Base-by-base conservation (phyloP, 306 rosid genomes). In the Citrullus colocynthis region DNA sequence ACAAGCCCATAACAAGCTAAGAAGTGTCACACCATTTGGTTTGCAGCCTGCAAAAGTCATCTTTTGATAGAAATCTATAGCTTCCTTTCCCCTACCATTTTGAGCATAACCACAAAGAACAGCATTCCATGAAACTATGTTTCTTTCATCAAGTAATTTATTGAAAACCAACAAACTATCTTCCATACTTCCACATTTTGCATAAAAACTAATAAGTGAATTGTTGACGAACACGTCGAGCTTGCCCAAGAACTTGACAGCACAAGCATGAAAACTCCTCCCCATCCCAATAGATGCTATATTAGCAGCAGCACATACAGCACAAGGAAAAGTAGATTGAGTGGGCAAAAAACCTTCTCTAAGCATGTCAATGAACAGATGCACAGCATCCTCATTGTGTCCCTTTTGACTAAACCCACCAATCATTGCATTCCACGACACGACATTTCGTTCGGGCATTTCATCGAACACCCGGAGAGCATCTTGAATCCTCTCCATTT, bases 1-100 rank as follows among this genome's bases (percentile, higher is more conserved):
- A 83, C 98, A 94, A 63, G 98, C 93, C 96, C 89, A 94, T 36
- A 94, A 85, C 78, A 94, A 82, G 62, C 96, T 97, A 49, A 94
- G 90, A 84, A 90, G 60, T 44, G 98, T 87, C 51, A 94, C 86
- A 42, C 54, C 79, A 80, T 90, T 90, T 5, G 93, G 93, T 75
- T 79, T 88, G 81, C 74, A 78, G 32, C 88, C 90, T 12, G 78
- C 66, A 12, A 75, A 74, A 76, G 28, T 37, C 98, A 91, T 91
- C 81, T 78, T 89, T 78, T 86, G 60, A n/a, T 81, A 94, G 83
- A 91, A 86, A 64, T 74, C 82, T 79, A 91, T 79, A 32, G 98
- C 97, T 87, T 88, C 95, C 45, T 67, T 70, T 44, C 96, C 97
- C 86, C 87, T 79, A 37, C 98, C 97, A 79, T 91, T 91, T 82